Evolutionary conservation across 768 basidiomycete species (phyloP).

Genomic region (Boletus rubroflammeus): DNA sequence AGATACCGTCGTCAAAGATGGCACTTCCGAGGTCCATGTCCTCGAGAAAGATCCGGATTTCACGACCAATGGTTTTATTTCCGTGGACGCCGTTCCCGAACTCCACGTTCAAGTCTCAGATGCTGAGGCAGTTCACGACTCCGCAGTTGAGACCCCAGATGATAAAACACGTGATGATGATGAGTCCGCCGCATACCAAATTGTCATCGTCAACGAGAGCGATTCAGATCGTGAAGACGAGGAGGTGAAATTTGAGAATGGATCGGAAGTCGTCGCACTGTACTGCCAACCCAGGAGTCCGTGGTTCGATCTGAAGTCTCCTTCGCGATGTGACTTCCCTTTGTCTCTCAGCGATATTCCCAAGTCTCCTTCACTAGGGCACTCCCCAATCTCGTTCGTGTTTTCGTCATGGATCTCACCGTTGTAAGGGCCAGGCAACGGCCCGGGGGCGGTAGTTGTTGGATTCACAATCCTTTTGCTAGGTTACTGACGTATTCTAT

Average conservation of each 20-base stretch:
- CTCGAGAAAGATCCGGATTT: constrained; percentile 7
- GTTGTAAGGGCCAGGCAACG: constrained; percentile 1
- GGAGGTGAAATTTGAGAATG: not conserved
- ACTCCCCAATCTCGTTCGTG: constrained; percentile 10
- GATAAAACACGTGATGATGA: not conserved
- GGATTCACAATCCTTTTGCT: not conserved
- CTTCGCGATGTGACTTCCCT: constrained; percentile 6
- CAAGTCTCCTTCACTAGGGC: constrained; percentile 8
- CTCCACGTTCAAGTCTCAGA: not conserved
- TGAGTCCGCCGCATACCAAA: not conserved
- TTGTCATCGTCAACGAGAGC: constrained; percentile 5
- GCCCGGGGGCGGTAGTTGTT: not conserved
- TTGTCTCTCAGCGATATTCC: constrained; percentile 4
- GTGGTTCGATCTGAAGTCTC: constrained; percentile 4
- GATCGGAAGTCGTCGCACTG: not conserved
- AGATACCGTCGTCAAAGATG: constrained; percentile 13
- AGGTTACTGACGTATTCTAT: not conserved
- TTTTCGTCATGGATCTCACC: constrained; percentile 20
- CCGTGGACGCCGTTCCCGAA: not conserved
- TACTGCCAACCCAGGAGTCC: constrained; percentile 8
- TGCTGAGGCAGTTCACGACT: not conserved
- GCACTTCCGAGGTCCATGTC: constrained; percentile 2
- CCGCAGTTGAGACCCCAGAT: not conserved
- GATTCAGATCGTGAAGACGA: constrained; percentile 1
- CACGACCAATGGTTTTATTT: not conserved